Evolutionary conservation across 345 rosid species (phyloP).

Genomic region (Alliaria petiolata): DNA sequence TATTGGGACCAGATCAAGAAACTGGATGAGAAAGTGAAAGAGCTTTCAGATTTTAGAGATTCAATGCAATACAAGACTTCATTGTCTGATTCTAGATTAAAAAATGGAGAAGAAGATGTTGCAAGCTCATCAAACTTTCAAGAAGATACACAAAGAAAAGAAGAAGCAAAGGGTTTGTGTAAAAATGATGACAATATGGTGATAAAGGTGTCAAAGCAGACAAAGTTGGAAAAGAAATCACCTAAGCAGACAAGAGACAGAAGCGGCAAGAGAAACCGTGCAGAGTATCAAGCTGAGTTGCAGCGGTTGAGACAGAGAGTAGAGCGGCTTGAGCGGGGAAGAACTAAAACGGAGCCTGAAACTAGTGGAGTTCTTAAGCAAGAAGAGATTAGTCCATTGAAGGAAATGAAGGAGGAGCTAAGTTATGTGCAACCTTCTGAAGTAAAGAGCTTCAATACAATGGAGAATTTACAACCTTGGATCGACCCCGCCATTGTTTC

Average conservation of each 20-base stretch:
- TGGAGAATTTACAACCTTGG: slow-evolving; percentile 37
- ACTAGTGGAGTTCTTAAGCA: slow-evolving; percentile 30
- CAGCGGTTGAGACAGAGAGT: slow-evolving; percentile 20
- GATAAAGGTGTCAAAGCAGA: slow-evolving; percentile 35
- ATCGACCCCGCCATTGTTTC: slow-evolving; percentile 32
- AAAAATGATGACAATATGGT: not conserved
- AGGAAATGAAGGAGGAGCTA: slow-evolving; percentile 46
- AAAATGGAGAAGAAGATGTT: slow-evolving; percentile 19
- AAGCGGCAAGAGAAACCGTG: slow-evolving; percentile 29
- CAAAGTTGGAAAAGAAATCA: slow-evolving; percentile 32
- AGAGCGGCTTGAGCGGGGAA: slow-evolving; percentile 39
- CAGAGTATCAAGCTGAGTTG: slow-evolving; percentile 26
- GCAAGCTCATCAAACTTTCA: slow-evolving; percentile 41
- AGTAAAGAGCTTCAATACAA: not conserved
- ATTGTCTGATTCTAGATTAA: slow-evolving; percentile 21
- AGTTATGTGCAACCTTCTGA: slow-evolving; percentile 37
- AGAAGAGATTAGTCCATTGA: slow-evolving; percentile 43
- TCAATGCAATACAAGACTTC: slow-evolving; percentile 11
- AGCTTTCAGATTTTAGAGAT: slow-evolving; percentile 41
- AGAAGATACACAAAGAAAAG: slow-evolving; percentile 50
- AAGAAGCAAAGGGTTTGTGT: slow-evolving; percentile 24
- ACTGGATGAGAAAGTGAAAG: slow-evolving; percentile 51
- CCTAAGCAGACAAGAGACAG: slow-evolving; percentile 33
- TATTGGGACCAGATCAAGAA: slow-evolving; percentile 62
- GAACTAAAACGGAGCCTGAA: slow-evolving; percentile 25